A percentile compares a stretch with the other conserved stretches of the same genome.
phyloP scores from a whole-genome alignment of 805 yeast genomes.

The Grigorovia yakushimaensis region DNA sequence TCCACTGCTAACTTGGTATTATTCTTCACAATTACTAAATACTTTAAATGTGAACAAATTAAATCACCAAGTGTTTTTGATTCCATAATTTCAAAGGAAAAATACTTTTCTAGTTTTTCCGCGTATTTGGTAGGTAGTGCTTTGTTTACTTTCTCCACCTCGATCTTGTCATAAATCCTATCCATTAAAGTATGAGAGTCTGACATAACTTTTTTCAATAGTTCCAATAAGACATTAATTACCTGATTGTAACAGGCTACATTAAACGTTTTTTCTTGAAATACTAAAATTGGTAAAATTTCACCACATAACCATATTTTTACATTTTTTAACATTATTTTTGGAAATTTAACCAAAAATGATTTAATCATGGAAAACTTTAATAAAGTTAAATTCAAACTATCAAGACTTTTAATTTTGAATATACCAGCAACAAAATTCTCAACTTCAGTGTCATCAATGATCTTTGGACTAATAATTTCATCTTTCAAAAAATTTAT shows the following conservation, averaged over 20 bases:
- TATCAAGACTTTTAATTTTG: conserved; percentile 18
- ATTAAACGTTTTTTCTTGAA: conserved; percentile 13
- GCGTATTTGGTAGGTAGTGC: conserved; percentile 9
- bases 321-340: conserved; percentile 14
- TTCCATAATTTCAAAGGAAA: neutral
- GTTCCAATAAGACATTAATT: conserved; percentile 16
- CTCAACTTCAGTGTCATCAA: conserved; percentile 6
- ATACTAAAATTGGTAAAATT: conserved; percentile 16
- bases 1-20: conserved; percentile 22
- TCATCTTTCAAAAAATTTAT: conserved; percentile 21
- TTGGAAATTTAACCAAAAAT: conserved; percentile 17
- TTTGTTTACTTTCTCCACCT: conserved; percentile 4
- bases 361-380: conserved; percentile 17
- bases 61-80: conserved; percentile 12
- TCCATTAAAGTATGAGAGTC: conserved; percentile 1
- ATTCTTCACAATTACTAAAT: conserved; percentile 9
- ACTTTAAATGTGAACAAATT: conserved; percentile 11
- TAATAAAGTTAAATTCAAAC: conserved; percentile 20
- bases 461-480: conserved; percentile 7
- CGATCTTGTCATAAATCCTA: conserved; percentile 9
- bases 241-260: conserved; percentile 13
- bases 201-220: conserved; percentile 17
- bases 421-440: conserved; percentile 9
- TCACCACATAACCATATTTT: conserved; percentile 22
- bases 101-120: neutral